Evolutionary conservation across 495 filamentous ascomycete species (phyloP).

Genomic region (Neurospora cerealis): DNA sequence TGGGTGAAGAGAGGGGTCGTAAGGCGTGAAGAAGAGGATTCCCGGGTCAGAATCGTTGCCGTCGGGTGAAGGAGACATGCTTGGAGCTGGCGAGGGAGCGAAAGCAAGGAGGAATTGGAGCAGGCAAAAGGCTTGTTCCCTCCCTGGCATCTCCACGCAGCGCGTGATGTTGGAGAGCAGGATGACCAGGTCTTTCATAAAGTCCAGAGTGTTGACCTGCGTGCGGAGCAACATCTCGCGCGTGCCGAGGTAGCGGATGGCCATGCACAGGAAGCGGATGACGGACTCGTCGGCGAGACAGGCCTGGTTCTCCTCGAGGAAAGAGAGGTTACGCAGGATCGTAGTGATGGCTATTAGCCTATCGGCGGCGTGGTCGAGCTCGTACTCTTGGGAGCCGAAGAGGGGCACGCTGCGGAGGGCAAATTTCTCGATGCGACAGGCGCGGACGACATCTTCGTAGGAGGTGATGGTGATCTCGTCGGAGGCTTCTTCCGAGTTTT

Average conservation of each 20-base stretch:
- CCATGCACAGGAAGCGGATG: constrained; percentile 66
- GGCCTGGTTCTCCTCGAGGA: constrained; percentile 58
- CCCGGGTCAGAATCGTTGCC: constrained; percentile 28
- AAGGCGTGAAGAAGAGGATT: constrained; percentile 62
- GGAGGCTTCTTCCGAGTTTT: constrained; percentile 72
- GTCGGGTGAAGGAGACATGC: constrained; percentile 15
- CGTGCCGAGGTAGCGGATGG: constrained; percentile 81
- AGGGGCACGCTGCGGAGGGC: constrained; percentile 56
- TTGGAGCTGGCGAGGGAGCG: constrained; percentile 59
- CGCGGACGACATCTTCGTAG: constrained; percentile 81
- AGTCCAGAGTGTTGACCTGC: constrained; percentile 74
- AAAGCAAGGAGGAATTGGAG: constrained; percentile 88
- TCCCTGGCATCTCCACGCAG: constrained; percentile 68
- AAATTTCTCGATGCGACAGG: constrained; percentile 60
- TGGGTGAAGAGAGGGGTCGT: constrained; percentile 69
- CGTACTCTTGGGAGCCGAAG: constrained; percentile 70
- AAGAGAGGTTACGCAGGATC: constrained; percentile 87
- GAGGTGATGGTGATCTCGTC: constrained; percentile 69
- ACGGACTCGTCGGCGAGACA: constrained; percentile 63
- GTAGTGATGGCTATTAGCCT: constrained; percentile 84
- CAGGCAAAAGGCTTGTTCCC: constrained; percentile 79
- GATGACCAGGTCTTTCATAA: constrained; percentile 91
- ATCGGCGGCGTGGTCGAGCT: constrained; percentile 79
- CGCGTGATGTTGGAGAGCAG: constrained; percentile 82
- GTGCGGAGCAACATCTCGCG: constrained; percentile 77